Percentiles rank a stretch among this genome's conserved stretches.
phyloP scores from a whole-genome alignment of 768 basidiomycete genomes.

The Rhodotorula kratochvilovae region DNA sequence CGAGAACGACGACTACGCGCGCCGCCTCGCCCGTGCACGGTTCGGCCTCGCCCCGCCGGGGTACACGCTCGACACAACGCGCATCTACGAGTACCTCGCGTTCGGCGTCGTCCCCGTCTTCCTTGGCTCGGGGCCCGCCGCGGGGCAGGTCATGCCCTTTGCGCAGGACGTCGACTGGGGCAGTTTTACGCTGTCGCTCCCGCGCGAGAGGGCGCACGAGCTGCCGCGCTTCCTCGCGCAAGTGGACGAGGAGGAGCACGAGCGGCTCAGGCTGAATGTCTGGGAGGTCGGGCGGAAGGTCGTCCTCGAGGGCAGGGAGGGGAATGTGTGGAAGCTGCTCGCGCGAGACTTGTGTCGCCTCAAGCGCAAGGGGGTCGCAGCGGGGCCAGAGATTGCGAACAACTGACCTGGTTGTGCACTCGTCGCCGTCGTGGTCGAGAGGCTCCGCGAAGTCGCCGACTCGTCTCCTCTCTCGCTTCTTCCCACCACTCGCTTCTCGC shows the following conservation, averaged over 20 bases:
- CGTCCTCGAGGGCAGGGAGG: slow-evolving; percentile 22
- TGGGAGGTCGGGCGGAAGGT: slow-evolving; percentile 25
- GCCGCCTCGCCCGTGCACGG: slow-evolving; percentile 12
- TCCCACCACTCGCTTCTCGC: no score
- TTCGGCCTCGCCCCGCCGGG: slow-evolving; percentile 31
- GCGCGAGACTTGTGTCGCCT: slow-evolving; percentile 23
- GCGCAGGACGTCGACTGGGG: slow-evolving; percentile 17
- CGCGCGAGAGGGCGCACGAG: slow-evolving; percentile 19
- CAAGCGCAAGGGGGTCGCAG: slow-evolving; percentile 7
- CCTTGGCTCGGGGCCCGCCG: slow-evolving; percentile 16
- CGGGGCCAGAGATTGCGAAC: slow-evolving; percentile 12
- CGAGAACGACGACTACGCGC: slow-evolving; percentile 23
- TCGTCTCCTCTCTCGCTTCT: no score
- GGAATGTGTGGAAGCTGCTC: slow-evolving; percentile 23
- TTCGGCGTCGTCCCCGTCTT: slow-evolving; percentile 37
- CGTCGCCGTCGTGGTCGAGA: no score
- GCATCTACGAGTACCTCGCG: slow-evolving; percentile 33
- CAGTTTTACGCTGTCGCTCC: slow-evolving; percentile 13
- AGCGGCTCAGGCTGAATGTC: slow-evolving; percentile 9
- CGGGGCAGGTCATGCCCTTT: slow-evolving; percentile 29
- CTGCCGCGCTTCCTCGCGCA: slow-evolving; percentile 4
- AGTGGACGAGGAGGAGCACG: slow-evolving; percentile 21
- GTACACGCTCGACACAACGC: slow-evolving; percentile 33
- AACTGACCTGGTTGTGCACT: not conserved
- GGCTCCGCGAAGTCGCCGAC: no score